Conservation (phyloP, 768 basidiomycete genomes). For the Mycena alexandri region DNA sequence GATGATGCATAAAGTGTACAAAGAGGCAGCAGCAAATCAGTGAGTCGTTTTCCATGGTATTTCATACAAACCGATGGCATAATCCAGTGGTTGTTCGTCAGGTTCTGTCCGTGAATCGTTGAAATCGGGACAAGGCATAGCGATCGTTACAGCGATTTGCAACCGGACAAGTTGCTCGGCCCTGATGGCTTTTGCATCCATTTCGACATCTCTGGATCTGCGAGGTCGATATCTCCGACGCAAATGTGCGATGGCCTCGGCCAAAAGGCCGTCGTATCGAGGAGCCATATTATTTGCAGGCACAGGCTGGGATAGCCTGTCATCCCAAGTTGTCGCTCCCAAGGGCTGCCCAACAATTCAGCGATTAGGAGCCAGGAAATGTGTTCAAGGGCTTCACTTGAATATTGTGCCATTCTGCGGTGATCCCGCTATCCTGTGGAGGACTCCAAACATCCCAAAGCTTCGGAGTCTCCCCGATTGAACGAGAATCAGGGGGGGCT, state of each 20-base stretch:
- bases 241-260: constrained; percentile 24
- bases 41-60: constrained; percentile 46
- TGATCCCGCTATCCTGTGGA: not conserved
- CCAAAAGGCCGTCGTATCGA: constrained; percentile 6
- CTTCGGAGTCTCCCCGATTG: constrained; percentile 50
- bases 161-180: constrained; percentile 36
- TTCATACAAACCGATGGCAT: constrained; percentile 52
- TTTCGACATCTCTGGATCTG: constrained; percentile 9
- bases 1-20: constrained; percentile 15
- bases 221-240: constrained; percentile 22
- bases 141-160: constrained; percentile 56
- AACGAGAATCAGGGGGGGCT: not conserved
- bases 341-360: constrained; percentile 17
- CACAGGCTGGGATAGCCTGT: constrained; percentile 4
- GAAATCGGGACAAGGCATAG: constrained; percentile 52
- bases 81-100: constrained; percentile 37
- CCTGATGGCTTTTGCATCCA: constrained; percentile 20
- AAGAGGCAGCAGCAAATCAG: constrained; percentile 22
- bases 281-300: not conserved
- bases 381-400: constrained; percentile 6
- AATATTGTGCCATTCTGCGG: constrained; percentile 22
- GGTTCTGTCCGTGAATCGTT: constrained; percentile 25
- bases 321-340: constrained; percentile 24
- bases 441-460: constrained; percentile 60
- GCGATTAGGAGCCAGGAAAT: not conserved